These are phyloP conservation scores for Leptographium flavum DNA, from an alignment of 2,329 filamentous ascomycete genomes.

Conservation along the genomic window DNA sequence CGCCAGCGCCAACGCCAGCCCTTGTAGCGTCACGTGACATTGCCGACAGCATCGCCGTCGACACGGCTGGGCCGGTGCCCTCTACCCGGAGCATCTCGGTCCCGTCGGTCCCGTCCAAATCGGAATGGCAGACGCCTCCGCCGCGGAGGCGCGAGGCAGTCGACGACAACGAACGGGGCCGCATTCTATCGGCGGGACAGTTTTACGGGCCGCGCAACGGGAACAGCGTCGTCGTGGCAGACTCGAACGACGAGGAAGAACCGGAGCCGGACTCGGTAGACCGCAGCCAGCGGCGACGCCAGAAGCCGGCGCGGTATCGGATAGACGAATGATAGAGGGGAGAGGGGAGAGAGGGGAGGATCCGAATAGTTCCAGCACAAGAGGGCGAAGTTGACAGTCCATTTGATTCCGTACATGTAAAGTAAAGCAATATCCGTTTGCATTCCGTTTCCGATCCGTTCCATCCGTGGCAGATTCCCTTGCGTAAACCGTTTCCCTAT, in stretches of 20 bases:
- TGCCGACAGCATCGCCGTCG: too few species aligned
- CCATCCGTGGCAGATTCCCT: too few species aligned
- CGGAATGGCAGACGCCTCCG: too few species aligned
- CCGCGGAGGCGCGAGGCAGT: neutral
- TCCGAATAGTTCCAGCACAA: neutral
- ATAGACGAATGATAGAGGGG: neutral
- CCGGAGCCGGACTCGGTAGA: constrained; percentile 4
- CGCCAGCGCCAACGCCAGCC: neutral
- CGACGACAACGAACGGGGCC: constrained; percentile 4
- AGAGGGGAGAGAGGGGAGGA: too few species aligned
- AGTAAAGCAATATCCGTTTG: too few species aligned
- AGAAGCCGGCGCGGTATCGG: constrained; percentile 10
- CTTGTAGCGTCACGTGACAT: too few species aligned
- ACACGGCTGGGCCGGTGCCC: too few species aligned
- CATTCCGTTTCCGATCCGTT: too few species aligned
- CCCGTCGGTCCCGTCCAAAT: too few species aligned
- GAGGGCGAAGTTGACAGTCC: too few species aligned
- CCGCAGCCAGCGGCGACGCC: constrained; percentile 8
- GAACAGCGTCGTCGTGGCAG: constrained; percentile 1
- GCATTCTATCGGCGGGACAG: constrained; percentile 1
- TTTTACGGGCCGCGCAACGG: neutral
- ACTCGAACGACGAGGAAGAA: constrained; percentile 7
- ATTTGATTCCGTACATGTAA: too few species aligned
- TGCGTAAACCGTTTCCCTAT: too few species aligned
- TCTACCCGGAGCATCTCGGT: neutral